phyloP scores from a whole-genome alignment of 108 stramenopile species.

The Seminavis robusta region DNA sequence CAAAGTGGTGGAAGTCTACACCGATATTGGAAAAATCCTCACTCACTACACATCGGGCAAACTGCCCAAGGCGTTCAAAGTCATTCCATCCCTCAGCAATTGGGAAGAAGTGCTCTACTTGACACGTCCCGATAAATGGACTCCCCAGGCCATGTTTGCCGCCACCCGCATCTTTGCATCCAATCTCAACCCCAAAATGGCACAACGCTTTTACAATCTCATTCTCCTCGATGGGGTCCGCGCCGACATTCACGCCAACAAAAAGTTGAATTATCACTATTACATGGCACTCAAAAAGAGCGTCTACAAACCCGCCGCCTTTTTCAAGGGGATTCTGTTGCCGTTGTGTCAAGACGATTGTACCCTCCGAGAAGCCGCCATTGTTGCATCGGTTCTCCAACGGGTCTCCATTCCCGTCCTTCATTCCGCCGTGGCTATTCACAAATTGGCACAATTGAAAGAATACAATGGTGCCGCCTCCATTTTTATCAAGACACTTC shows the following conservation, averaged over 20 bases:
- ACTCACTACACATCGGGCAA: conserved; percentile 94
- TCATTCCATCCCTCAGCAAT: conserved; percentile 92
- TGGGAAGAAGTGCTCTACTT: conserved; percentile 98
- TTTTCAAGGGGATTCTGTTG: conserved; percentile 97
- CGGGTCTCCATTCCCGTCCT: conserved; percentile 93
- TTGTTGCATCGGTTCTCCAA: conserved; percentile 91
- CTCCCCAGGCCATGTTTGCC: conserved; percentile 94
- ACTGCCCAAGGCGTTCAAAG: conserved; percentile 99
- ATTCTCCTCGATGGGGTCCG: conserved; percentile 93
- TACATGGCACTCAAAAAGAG: conserved; percentile 92
- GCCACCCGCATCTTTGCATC: conserved; percentile 98
- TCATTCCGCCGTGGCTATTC: conserved; percentile 96
- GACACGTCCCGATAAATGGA: conserved; percentile 96
- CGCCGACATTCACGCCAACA: conserved; percentile 87
- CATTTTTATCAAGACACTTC: conserved; percentile 86
- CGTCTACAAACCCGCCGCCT: conserved; percentile 98
- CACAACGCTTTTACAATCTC: conserved; percentile 97
- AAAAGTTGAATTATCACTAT: conserved; percentile 98
- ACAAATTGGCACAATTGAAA: conserved; percentile 88
- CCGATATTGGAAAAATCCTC: conserved; percentile 94
- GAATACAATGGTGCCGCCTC: conserved; percentile 93
- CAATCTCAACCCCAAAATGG: conserved; percentile 96
- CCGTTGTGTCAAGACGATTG: conserved; percentile 91
- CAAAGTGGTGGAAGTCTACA: conserved; percentile 95
- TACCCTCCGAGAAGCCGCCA: conserved; percentile 95